phyloP scores from a whole-genome alignment of 2,329 filamentous ascomycete species.

The Scedosporium boydii region DNA sequence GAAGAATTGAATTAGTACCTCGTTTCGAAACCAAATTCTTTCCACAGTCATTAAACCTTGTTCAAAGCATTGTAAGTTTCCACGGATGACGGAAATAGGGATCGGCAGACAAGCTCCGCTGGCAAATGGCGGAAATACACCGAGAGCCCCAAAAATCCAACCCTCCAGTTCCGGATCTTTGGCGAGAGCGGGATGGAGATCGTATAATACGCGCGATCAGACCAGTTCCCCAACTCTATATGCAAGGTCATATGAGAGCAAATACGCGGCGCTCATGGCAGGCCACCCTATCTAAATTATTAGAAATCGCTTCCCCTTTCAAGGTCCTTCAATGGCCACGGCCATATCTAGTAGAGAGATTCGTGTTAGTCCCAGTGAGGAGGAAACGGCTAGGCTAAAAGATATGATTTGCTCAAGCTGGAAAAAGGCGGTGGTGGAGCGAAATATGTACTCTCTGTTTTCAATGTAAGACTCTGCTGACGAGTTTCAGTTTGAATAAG shows the following conservation, averaged over 20 bases:
- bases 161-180: background rate
- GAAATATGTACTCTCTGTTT: background rate
- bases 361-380: background rate
- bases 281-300: too few relatives aligned
- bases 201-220: too few relatives aligned
- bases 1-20: background rate
- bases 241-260: too few relatives aligned
- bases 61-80: background rate
- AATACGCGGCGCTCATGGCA: too few relatives aligned
- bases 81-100: background rate
- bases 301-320: too few relatives aligned
- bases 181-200: background rate
- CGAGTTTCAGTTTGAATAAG: background rate
- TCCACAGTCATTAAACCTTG: background rate
- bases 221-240: too few relatives aligned
- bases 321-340: too few relatives aligned
- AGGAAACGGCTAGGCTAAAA: background rate
- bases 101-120: background rate
- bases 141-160: background rate
- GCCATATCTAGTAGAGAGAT: background rate
- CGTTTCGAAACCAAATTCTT: background rate
- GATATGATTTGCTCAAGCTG: background rate
- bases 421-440: background rate
- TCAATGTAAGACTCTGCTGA: background rate
- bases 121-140: background rate